Conservation (phyloP, 2,329 filamentous ascomycete genomes). For the Xylaria hypoxylon region DNA sequence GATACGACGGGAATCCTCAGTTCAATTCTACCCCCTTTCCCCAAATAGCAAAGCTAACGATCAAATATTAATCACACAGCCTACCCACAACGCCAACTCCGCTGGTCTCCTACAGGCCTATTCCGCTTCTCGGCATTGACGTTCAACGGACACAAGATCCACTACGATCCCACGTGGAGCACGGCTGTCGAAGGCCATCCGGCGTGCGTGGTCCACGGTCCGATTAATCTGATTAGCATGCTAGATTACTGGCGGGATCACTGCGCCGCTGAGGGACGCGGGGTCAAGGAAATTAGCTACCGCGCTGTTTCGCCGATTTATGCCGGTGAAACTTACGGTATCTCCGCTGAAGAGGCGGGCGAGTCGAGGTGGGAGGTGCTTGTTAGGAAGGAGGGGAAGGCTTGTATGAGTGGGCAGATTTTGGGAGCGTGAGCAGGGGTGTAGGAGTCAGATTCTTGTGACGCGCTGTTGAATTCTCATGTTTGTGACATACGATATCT, state of each 20-base stretch:
- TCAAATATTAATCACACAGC: constrained; percentile 24
- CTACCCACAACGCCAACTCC: constrained; percentile 49
- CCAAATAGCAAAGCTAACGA: not conserved
- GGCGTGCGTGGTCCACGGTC: constrained; percentile 81
- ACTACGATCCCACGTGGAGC: constrained; percentile 78
- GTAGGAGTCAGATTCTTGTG: not conserved
- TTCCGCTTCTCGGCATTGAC: constrained; percentile 88
- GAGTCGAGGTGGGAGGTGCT: constrained; percentile 58
- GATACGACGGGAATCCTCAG: not conserved
- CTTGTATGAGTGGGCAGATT: constrained; percentile 56
- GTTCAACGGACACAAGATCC: constrained; percentile 88
- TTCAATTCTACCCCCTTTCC: too few species aligned
- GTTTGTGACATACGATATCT: not conserved
- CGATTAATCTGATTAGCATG: constrained; percentile 79
- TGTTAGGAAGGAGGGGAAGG: constrained; percentile 56
- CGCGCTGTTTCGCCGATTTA: constrained; percentile 77
- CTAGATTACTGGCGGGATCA: constrained; percentile 74
- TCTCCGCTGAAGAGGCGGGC: constrained; percentile 66
- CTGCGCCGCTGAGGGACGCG: constrained; percentile 48
- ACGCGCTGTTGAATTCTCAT: not conserved
- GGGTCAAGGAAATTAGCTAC: constrained; percentile 65
- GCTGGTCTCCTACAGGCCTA: constrained; percentile 64
- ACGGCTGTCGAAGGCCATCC: constrained; percentile 75
- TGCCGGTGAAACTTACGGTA: constrained; percentile 71
- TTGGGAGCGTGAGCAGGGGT: constrained; percentile 3